phyloP scores from a whole-genome alignment of 495 filamentous ascomycete genomes.

The Penicillium cataractarum region DNA sequence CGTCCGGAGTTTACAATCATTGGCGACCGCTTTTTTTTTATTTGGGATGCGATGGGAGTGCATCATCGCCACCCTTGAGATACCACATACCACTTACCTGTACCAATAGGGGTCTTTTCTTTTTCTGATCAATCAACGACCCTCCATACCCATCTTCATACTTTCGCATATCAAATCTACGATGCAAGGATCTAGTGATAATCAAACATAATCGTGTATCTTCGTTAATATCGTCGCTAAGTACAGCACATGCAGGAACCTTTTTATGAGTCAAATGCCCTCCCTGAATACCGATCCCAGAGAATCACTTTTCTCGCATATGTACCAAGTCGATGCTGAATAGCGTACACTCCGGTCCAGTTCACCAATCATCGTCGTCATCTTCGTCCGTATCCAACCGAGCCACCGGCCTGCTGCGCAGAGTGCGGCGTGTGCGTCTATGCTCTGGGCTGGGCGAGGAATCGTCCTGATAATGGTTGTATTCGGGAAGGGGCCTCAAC shows the following conservation, averaged over 20 bases:
- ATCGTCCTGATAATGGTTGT: constrained; percentile 32
- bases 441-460: constrained; percentile 14
- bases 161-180: background rate
- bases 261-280: background rate
- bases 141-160: constrained; percentile 9
- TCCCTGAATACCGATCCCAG: background rate
- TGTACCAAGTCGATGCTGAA: background rate
- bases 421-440: constrained; percentile 21
- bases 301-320: constrained; percentile 2
- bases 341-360: background rate
- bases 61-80: constrained; percentile 31
- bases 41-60: constrained; percentile 30
- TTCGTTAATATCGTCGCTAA: constrained; percentile 13
- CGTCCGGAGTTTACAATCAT: constrained; percentile 8
- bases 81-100: constrained; percentile 34
- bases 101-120: constrained; percentile 28
- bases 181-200: background rate
- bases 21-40: constrained; percentile 20
- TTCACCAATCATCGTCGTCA: constrained; percentile 20
- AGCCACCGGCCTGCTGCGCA: constrained; percentile 32
- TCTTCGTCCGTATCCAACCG: constrained; percentile 21
- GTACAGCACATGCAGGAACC: background rate
- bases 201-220: background rate
- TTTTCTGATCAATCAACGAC: constrained; percentile 27
- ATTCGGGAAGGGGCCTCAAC: constrained; percentile 35